These are phyloP conservation scores for Byssothecium circinans DNA, from an alignment of 2,329 filamentous ascomycete species.

Conservation along the genomic window DNA sequence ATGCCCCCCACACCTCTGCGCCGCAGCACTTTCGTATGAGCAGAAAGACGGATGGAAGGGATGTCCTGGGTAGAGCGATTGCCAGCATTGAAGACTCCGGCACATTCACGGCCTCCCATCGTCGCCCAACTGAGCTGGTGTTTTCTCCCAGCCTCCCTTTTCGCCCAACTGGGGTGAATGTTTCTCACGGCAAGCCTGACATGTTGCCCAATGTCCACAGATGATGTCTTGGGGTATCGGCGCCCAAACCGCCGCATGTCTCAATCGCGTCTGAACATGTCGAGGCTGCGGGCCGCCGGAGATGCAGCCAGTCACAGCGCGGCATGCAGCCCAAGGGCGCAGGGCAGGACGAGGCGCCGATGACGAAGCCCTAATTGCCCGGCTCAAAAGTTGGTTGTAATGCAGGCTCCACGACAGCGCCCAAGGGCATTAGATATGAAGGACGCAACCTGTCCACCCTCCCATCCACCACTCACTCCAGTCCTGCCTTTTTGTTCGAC, in stretches of 20 bases:
- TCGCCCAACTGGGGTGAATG: no score
- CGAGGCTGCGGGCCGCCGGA: conserved; percentile 11
- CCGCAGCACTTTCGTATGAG: conserved; percentile 15
- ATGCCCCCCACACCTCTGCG: conserved; percentile 8
- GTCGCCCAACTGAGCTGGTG: conserved; percentile 15
- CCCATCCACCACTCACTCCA: conserved; percentile 6
- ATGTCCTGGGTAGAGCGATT: conserved; percentile 19
- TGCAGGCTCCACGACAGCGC: conserved; percentile 15
- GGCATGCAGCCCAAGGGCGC: conserved; percentile 4
- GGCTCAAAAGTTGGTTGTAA: conserved; percentile 28
- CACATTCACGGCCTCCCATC: conserved; percentile 3
- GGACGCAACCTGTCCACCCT: conserved; percentile 12
- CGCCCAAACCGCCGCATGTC: conserved; percentile 11
- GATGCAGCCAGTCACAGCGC: not conserved
- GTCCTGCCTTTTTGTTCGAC: conserved; percentile 2
- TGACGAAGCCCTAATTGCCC: conserved; percentile 28
- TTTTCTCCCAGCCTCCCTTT: no score
- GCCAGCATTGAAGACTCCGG: no score
- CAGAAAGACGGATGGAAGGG: conserved; percentile 19
- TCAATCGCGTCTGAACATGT: not conserved
- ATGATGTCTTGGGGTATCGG: no score
- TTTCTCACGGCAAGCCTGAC: no score
- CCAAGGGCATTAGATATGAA: conserved; percentile 7
- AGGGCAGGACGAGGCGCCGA: conserved; percentile 21
- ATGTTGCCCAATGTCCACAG: no score